Evolutionary conservation across 1,284 basidiomycete genomes (phyloP), one percentile per base, ranked within the genome.

Genomic region (Exobasidium cylindrosporum): DNA sequence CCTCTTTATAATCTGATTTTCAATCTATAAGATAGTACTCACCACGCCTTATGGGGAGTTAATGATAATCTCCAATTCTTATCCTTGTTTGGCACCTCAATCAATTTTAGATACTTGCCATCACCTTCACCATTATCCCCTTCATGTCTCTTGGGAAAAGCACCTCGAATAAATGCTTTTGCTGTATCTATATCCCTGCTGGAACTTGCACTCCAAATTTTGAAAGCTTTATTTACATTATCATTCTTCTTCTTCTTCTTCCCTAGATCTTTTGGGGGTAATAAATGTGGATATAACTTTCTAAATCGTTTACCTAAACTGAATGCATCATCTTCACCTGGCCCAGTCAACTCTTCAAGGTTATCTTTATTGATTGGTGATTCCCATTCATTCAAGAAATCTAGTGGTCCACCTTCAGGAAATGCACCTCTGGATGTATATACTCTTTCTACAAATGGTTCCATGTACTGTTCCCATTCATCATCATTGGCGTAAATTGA

Each of bases 291-390:
- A 66, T 83, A 82, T 54, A 80, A 70, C 40, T 79, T 65, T 28
- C 79, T 54, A 50, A 83, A 70, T 49, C 76, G 66, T 58, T 77
- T 70, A 3, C 82, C 82, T 10, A 81, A 66, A 14, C 46, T 74
- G 47, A 71, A 66, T 14, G 82, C 77, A 65, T 83, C 82, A 21
- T 73, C 66, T 47, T 68, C 75, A 1, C 82, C 82, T 5, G 76
- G 69, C 43, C 74, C 69, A 14, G 80, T 81, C 64, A 95, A 81
- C 7, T 88, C 86, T 67, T 94, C 89, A 47, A 95, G 83, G 74
- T 89, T 91, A 44, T 84, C 83, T 58, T 89, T 84, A 83, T 88
- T 87, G 11, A 83, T 78, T 0, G 78, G 79, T n/a, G 72, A 77
- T 58, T 78, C 50, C 81, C 82, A 82, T 6, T 73, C 58, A 44